Conservation (phyloP, 2,329 filamentous ascomycete genomes). For the Aspergillus thermomutatus region DNA sequence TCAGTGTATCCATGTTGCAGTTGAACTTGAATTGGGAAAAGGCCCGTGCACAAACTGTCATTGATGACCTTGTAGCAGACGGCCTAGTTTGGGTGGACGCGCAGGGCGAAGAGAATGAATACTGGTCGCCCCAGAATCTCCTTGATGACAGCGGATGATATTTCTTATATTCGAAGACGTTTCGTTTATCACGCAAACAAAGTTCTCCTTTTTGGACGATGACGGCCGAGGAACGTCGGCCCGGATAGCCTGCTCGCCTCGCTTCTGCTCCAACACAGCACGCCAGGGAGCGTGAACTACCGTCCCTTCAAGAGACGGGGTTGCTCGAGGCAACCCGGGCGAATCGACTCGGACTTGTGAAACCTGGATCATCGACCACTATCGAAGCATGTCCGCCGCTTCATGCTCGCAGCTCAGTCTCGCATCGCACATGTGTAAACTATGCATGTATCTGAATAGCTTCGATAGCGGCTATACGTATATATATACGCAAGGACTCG, state of each 20-base stretch:
- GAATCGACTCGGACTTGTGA: neutral
- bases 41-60: slow-evolving; percentile 79
- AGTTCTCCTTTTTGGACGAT: neutral
- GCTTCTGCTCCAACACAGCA: neutral
- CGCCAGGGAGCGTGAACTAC: no score
- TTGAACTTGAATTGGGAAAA: slow-evolving; percentile 82
- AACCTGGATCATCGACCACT: neutral
- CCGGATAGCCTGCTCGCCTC: neutral
- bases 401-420: neutral
- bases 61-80: slow-evolving; percentile 84
- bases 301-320: neutral
- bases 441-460: neutral
- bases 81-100: slow-evolving; percentile 93
- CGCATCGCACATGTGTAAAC: neutral
- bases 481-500: neutral
- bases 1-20: slow-evolving; percentile 84
- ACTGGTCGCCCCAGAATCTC: slow-evolving; percentile 64
- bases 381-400: neutral
- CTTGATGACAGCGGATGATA: slow-evolving; percentile 41
- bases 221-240: neutral
- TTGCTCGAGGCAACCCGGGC: neutral
- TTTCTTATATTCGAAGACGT: neutral
- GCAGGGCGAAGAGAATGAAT: slow-evolving; percentile 82
- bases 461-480: neutral
- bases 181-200: neutral